A percentile compares a stretch with the other conserved stretches of the same genome.
phyloP scores from a whole-genome alignment of 164 flowering plant species.

The Piper longum region DNA sequence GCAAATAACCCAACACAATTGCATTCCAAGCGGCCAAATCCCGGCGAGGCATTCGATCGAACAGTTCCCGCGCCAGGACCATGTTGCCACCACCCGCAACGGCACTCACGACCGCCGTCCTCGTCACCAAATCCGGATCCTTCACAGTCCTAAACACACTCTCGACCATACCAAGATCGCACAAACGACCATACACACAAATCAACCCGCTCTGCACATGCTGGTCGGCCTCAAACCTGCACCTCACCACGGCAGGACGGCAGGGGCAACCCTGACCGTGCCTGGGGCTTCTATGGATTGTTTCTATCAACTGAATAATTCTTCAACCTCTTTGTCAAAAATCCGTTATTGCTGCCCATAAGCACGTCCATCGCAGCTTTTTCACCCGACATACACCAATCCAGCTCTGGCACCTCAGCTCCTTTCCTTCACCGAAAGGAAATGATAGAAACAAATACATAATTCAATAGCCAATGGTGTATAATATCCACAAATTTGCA shows the following conservation, averaged over 20 bases:
- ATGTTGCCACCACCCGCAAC: constrained; percentile 30
- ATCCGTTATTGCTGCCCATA: constrained; percentile 63
- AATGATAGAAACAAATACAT: background rate
- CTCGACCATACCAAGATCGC: constrained; percentile 16
- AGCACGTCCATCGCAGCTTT: constrained; percentile 63
- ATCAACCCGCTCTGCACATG: constrained; percentile 45
- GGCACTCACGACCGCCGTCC: constrained; percentile 36
- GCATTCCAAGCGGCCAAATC: constrained; percentile 43
- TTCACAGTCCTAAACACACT: constrained; percentile 13
- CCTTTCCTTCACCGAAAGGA: constrained; percentile 49
- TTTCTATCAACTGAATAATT: constrained; percentile 60
- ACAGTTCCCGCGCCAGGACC: constrained; percentile 27
- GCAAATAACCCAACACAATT: constrained; percentile 40
- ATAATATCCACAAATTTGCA: background rate
- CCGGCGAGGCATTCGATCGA: constrained; percentile 39
- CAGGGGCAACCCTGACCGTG: constrained; percentile 74
- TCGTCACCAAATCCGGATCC: constrained; percentile 35
- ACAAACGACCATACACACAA: constrained; percentile 34
- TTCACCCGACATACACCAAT: constrained; percentile 90
- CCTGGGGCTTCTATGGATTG: constrained; percentile 67
- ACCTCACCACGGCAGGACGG: constrained; percentile 18
- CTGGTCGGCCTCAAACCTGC: constrained; percentile 32
- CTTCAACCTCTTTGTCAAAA: constrained; percentile 60
- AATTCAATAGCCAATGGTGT: background rate
- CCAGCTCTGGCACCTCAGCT: constrained; percentile 80